Evolutionary conservation across 192 early-diverging fungal species (phyloP).

Genomic region (Coemansia sp.): DNA sequence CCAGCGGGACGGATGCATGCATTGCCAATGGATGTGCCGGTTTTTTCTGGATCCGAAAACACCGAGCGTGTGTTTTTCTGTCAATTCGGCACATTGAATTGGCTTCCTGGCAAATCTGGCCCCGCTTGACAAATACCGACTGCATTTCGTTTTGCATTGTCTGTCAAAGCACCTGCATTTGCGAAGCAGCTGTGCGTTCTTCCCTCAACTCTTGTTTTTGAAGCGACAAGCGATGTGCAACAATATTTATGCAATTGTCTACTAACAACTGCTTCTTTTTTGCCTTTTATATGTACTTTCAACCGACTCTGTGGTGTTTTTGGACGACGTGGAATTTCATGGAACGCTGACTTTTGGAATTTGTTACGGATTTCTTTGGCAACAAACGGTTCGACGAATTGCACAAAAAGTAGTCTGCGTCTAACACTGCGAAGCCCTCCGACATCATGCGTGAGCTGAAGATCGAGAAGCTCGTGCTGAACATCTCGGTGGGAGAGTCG

Average conservation of each 20-base stretch:
- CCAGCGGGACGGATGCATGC: too few relatives aligned
- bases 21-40: too few relatives aligned
- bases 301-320: not conserved
- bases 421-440: conserved; percentile 70
- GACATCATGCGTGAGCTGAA: conserved; percentile 97
- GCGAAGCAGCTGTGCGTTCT: not conserved
- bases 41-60: too few relatives aligned
- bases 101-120: too few relatives aligned
- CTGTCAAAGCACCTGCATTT: not conserved
- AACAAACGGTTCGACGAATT: not conserved
- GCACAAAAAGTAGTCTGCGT: conserved; percentile 44
- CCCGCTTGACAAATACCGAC: too few relatives aligned
- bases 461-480: conserved; percentile 99
- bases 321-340: not conserved
- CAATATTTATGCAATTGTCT: not conserved
- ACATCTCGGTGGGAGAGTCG: conserved; percentile 99
- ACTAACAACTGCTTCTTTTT: not conserved
- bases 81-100: too few relatives aligned
- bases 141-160: too few relatives aligned
- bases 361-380: not conserved
- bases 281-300: not conserved
- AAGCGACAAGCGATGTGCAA: not conserved
- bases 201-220: too few relatives aligned
- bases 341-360: not conserved
- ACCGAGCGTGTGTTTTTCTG: too few relatives aligned